These are phyloP conservation scores for Stephanocyclus meneghinianus DNA, from an alignment of 352 stramenopile genomes.

Conservation along the genomic window DNA sequence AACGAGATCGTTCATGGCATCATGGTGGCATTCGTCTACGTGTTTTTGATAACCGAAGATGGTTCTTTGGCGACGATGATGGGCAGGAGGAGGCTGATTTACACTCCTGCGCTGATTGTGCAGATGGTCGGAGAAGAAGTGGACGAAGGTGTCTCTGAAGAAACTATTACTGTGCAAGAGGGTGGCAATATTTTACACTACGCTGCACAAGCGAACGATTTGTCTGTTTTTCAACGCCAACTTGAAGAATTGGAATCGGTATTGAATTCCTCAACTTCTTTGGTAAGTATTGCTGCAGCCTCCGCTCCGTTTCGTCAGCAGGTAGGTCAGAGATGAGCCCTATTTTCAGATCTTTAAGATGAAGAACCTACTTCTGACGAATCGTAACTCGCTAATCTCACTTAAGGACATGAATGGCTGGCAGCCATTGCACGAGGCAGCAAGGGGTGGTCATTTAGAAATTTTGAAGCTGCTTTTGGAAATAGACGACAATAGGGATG, in stretches of 20 bases:
- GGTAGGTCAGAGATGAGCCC: background rate
- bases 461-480: slow-evolving; percentile 61
- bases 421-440: slow-evolving; percentile 59
- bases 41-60: slow-evolving; percentile 22
- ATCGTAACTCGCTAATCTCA: background rate
- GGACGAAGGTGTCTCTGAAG: background rate
- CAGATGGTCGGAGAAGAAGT: slow-evolving; percentile 4
- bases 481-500: slow-evolving; percentile 20
- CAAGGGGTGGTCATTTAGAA: slow-evolving; percentile 42
- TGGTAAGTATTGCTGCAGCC: background rate
- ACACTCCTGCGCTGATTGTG: background rate
- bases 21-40: slow-evolving; percentile 15
- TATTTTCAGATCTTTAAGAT: background rate
- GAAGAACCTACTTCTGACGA: background rate
- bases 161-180: slow-evolving; percentile 5
- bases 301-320: slow-evolving; percentile 15
- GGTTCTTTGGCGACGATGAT: slow-evolving; percentile 16
- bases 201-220: slow-evolving; percentile 22
- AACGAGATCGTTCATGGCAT: slow-evolving; percentile 39
- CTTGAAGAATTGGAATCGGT: slow-evolving; percentile 17
- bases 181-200: slow-evolving; percentile 27
- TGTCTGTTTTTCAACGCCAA: slow-evolving; percentile 6
- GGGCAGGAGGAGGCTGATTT: slow-evolving; percentile 30
- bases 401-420: slow-evolving; percentile 35
- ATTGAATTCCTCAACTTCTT: background rate